phyloP scores from a whole-genome alignment of 192 early-diverging fungal species.

The Jimgerdemannia flammicorona region DNA sequence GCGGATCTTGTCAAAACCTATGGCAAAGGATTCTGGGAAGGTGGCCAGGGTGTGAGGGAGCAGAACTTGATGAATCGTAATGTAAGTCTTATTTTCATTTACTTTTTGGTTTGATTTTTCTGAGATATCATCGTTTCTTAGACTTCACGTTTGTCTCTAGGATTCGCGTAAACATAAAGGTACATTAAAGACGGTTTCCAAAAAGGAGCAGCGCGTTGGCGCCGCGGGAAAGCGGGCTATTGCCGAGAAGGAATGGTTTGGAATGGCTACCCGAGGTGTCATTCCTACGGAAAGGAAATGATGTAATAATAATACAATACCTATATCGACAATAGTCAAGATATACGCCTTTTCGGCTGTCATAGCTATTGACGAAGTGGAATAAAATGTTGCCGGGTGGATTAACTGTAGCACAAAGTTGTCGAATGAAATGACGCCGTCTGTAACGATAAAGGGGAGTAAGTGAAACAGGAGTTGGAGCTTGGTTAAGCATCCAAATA shows the following conservation, averaged over 20 bases:
- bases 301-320: no score
- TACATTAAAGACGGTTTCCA: not conserved
- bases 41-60: conserved; percentile 81
- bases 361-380: no score
- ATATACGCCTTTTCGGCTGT: no score
- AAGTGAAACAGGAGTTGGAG: no score
- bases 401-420: no score
- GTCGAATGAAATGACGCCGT: no score
- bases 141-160: not conserved
- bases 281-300: not conserved
- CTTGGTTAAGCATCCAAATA: no score
- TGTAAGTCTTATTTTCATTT: conserved; percentile 22
- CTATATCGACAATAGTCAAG: no score
- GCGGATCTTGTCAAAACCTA: conserved; percentile 48
- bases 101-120: not conserved
- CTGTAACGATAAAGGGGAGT: no score
- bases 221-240: not conserved
- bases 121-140: not conserved
- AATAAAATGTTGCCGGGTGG: no score
- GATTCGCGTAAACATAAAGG: not conserved
- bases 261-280: not conserved
- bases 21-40: conserved; percentile 83
- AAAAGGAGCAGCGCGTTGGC: not conserved
- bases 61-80: conserved; percentile 69
- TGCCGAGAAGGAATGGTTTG: not conserved